These are phyloP conservation scores for Penicillium sp. DNA, from an alignment of 2,329 filamentous ascomycete species.

Conservation along the genomic window DNA sequence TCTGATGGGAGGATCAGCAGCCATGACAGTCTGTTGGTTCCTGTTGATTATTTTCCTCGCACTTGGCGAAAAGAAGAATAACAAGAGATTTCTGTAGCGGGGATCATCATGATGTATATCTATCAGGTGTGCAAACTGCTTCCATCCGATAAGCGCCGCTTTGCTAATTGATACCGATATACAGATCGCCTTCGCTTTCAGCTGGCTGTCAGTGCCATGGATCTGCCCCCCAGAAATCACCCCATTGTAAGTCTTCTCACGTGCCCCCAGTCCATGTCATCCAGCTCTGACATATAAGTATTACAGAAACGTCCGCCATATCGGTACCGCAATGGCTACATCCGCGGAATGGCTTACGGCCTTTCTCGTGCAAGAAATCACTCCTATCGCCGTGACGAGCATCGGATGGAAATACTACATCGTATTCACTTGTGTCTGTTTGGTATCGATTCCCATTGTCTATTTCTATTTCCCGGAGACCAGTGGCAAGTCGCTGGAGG, in stretches of 20 bases:
- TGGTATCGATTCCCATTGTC: slow-evolving; percentile 30
- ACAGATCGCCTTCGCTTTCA: background rate
- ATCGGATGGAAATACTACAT: background rate
- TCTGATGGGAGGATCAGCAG: background rate
- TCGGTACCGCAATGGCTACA: background rate
- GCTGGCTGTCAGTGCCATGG: background rate
- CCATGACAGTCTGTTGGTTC: background rate
- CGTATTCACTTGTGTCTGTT: background rate
- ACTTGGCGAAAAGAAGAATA: background rate
- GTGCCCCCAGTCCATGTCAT: background rate
- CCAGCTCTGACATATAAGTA: background rate
- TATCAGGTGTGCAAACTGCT: background rate
- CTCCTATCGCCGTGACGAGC: background rate
- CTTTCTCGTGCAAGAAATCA: background rate
- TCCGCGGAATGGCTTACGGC: background rate
- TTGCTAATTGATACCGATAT: background rate
- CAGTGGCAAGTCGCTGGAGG: slow-evolving; percentile 42
- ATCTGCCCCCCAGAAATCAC: slow-evolving; percentile 1
- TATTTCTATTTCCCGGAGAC: slow-evolving; percentile 50
- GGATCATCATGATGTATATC: background rate
- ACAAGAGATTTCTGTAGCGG: background rate
- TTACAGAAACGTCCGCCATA: background rate
- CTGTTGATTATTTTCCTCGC: background rate
- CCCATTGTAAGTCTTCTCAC: background rate
- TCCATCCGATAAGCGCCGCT: background rate